phyloP scores from a whole-genome alignment of 768 basidiomycete species.

The Hygrophorus pudorinus region DNA sequence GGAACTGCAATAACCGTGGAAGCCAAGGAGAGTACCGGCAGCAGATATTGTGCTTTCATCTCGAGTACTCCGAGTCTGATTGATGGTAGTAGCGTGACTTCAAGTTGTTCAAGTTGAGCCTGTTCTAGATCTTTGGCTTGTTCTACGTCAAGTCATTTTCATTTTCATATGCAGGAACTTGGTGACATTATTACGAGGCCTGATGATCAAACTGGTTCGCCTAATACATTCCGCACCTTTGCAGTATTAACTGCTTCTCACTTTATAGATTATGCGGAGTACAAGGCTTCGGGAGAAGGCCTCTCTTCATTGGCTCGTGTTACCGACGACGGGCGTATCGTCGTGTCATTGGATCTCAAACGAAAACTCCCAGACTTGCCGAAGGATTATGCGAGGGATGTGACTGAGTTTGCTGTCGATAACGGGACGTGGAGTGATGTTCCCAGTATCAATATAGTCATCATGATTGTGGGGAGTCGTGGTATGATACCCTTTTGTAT shows the following conservation, averaged over 20 bases:
- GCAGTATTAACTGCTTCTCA: background rate
- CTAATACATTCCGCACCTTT: too few species aligned
- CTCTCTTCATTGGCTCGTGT: conserved; percentile 32
- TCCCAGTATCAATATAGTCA: conserved; percentile 44
- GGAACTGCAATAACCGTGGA: too few species aligned
- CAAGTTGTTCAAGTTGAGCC: too few species aligned
- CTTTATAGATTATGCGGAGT: conserved; percentile 27
- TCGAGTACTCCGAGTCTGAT: too few species aligned
- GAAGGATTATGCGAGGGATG: conserved; percentile 30
- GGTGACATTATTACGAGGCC: too few species aligned
- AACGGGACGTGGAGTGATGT: conserved; percentile 22
- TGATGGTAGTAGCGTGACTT: too few species aligned
- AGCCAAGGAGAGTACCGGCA: too few species aligned
- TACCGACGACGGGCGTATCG: conserved; percentile 36
- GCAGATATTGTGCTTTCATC: too few species aligned
- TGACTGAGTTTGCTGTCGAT: conserved; percentile 43
- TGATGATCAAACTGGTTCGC: too few species aligned
- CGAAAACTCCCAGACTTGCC: conserved; percentile 41
- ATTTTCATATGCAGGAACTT: too few species aligned
- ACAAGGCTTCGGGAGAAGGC: conserved; percentile 29
- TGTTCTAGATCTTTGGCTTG: too few species aligned
- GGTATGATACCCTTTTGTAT: conserved; percentile 24
- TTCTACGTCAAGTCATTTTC: too few species aligned
- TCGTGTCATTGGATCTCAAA: conserved; percentile 37
- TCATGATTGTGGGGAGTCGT: conserved; percentile 60